phyloP scores from a whole-genome alignment of 2,329 filamentous ascomycete species.

The Ustilaginoidea virens region DNA sequence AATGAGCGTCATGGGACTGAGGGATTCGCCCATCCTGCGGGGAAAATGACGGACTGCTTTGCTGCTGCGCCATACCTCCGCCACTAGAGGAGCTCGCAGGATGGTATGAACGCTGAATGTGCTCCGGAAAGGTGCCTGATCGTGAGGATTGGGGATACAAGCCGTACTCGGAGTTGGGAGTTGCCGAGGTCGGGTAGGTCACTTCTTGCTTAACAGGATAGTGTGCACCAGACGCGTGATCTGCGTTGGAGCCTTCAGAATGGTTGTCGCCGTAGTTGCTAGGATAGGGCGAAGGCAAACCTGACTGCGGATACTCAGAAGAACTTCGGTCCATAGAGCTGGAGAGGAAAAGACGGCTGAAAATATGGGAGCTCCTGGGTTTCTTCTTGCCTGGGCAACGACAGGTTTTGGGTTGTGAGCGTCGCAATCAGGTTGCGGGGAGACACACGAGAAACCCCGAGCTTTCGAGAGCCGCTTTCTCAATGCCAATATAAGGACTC shows the following conservation, averaged over 20 bases:
- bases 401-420: no score
- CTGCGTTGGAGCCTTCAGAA: conserved; percentile 79
- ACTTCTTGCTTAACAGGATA: conserved; percentile 74
- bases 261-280: conserved; percentile 50
- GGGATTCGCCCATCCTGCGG: conserved; percentile 67
- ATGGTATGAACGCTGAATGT: conserved; percentile 74
- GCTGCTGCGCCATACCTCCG: conserved; percentile 89
- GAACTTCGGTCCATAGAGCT: conserved; percentile 44
- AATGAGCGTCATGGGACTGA: conserved; percentile 66
- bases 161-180: conserved; percentile 80
- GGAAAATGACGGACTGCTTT: conserved; percentile 95
- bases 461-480: no score
- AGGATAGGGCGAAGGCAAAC: conserved; percentile 64
- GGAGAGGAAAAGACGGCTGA: conserved; percentile 8
- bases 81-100: conserved; percentile 56
- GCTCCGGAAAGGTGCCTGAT: conserved; percentile 74
- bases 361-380: no score
- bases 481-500: no score
- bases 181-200: conserved; percentile 63
- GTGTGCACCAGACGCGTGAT: conserved; percentile 86
- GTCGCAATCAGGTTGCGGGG: conserved; percentile 4
- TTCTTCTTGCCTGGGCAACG: background rate
- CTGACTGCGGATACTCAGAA: conserved; percentile 72
- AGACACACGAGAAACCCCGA: background rate
- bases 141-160: conserved; percentile 61